Conservation (phyloP, 805 yeast species). For the Millerozyma miso region DNA sequence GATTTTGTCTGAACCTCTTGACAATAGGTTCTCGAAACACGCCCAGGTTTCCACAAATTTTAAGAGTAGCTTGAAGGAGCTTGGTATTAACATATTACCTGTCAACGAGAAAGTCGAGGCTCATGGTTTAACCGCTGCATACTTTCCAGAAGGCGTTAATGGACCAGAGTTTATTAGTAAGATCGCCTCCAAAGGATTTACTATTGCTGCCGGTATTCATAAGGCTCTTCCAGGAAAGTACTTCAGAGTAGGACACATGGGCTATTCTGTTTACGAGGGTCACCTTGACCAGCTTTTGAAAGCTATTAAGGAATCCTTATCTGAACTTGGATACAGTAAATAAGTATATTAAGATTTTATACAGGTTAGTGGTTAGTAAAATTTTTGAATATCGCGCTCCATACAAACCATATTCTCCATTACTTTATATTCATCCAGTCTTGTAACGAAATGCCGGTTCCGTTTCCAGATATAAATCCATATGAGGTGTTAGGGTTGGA, state of each 20-base stretch:
- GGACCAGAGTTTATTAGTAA: slow-evolving; percentile 62
- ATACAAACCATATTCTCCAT: neutral
- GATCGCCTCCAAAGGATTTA: slow-evolving; percentile 61
- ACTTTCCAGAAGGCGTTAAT: slow-evolving; percentile 70
- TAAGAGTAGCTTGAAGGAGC: slow-evolving; percentile 50
- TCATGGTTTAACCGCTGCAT: slow-evolving; percentile 81
- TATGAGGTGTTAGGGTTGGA: slow-evolving; percentile 49
- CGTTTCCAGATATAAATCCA: slow-evolving; percentile 58
- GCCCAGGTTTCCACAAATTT: slow-evolving; percentile 57
- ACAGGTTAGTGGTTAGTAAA: neutral
- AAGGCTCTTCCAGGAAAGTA: slow-evolving; percentile 74
- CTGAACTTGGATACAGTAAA: slow-evolving; percentile 15
- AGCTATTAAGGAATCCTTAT: slow-evolving; percentile 30
- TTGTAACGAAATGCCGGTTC: slow-evolving; percentile 24
- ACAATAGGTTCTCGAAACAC: slow-evolving; percentile 61
- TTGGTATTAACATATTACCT: slow-evolving; percentile 73
- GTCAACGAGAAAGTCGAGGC: slow-evolving; percentile 60
- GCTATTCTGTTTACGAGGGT: slow-evolving; percentile 55
- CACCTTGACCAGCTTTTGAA: slow-evolving; percentile 31
- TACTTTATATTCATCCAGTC: neutral
- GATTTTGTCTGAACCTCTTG: slow-evolving; percentile 54
- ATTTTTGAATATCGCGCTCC: neutral
- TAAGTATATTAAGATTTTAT: neutral
- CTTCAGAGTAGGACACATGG: slow-evolving; percentile 97
- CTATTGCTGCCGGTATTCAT: slow-evolving; percentile 88